Base-by-base conservation (phyloP, 768 basidiomycete species). In the Pluteus cervinus region DNA sequence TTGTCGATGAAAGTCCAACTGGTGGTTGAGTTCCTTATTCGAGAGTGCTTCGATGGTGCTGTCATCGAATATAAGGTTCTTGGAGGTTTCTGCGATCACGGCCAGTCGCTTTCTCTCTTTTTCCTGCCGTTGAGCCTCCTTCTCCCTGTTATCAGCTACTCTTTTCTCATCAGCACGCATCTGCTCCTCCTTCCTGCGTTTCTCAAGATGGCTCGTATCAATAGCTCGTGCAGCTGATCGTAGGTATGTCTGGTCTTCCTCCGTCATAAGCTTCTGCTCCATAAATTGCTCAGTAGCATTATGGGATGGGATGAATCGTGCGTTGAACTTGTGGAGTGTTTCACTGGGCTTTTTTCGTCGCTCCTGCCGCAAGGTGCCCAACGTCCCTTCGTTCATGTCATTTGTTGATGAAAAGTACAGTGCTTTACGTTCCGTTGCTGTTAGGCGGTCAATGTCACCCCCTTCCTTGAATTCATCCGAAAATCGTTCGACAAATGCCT, bases 321-420 rank as follows among this genome's bases (percentile, higher is more conserved):
- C 23, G 24, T 51, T 51, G 41, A 44, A 49, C 20, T 49, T 44
- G 17, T 41, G 34, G 0, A 49, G n/a, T 0, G 45, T 51, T 30
- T 47, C 44, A 4, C n/a, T 18, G 0, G 40, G 44, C 2, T 32
- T 14, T 4, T 22, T 2, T 29, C 9, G 4, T 20, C 44, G 44
- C 0, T 32, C 44, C 1, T n/a, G 24, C 26, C 45, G 20, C 44
- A 39, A 48, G 17, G 33, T 35, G 0, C 56, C 54, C 0, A 59
- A 40, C 0, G 42, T 47, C 0, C 59, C 59, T 33, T 60, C 54
- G 40, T 55, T 56, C 7, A 28, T 41, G 33, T 58, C 55, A 29
- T 62, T 62, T 2, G 57, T 59, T 0, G 54, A 37, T 3, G 47
- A 21, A 21, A 56, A 39, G 18, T 22, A 56, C 2, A 47, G 28